Conservation (phyloP, 306 rosid species). For the Arachis stenosperma region DNA sequence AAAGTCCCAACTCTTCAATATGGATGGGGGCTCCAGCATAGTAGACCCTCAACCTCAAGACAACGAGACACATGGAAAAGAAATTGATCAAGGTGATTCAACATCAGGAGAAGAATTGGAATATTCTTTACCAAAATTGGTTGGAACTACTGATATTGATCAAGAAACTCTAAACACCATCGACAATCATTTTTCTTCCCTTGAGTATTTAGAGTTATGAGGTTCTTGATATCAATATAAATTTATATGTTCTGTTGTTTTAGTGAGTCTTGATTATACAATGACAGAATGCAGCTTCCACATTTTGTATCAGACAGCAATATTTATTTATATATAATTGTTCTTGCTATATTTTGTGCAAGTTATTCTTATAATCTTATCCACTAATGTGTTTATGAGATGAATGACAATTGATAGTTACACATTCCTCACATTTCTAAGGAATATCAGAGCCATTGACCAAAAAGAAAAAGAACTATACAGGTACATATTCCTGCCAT, state of each 20-base stretch:
- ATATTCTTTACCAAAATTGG: constrained; percentile 48
- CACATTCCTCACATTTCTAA: background rate
- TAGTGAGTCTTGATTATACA: background rate
- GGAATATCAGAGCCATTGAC: background rate
- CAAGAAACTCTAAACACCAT: constrained; percentile 57
- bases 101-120: constrained; percentile 46
- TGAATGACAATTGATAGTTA: background rate
- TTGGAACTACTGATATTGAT: constrained; percentile 50
- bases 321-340: background rate
- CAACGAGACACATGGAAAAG: constrained; percentile 41
- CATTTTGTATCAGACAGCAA: constrained; percentile 1
- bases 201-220: constrained; percentile 62
- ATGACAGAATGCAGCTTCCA: background rate
- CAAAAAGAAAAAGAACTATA: background rate
- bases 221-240: background rate
- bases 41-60: constrained; percentile 45
- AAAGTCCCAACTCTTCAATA: constrained; percentile 65
- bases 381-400: background rate
- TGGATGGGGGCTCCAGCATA: constrained; percentile 38
- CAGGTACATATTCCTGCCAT: background rate
- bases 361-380: background rate
- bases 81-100: constrained; percentile 40
- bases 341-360: background rate
- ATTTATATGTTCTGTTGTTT: constrained; percentile 17
- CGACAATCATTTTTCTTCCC: constrained; percentile 57